phyloP scores from a whole-genome alignment of 352 stramenopile genomes.

The Globisporangium abappressorium region DNA sequence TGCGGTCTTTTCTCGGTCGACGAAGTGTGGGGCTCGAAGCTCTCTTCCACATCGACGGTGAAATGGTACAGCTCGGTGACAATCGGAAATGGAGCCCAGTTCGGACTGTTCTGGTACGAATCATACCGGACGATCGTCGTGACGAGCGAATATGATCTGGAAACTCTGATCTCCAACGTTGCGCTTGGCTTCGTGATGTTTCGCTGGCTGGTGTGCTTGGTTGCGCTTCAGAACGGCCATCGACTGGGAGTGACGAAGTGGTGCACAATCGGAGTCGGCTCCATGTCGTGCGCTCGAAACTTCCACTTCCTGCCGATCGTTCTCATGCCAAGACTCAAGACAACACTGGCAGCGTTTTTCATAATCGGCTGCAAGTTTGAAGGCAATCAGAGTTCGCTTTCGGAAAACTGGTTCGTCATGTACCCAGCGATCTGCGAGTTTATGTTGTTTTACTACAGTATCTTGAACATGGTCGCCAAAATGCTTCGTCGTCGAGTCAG shows the following conservation, averaged over 20 bases:
- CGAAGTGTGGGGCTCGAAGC: slow-evolving; percentile 14
- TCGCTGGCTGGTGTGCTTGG: slow-evolving; percentile 30
- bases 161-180: slow-evolving; percentile 31
- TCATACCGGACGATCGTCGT: slow-evolving; percentile 10
- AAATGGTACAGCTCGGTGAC: slow-evolving; percentile 18
- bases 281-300: slow-evolving; percentile 18
- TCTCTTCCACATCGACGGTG: slow-evolving; percentile 8
- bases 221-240: slow-evolving; percentile 18
- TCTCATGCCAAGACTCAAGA: slow-evolving; percentile 19
- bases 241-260: slow-evolving; percentile 7
- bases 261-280: slow-evolving; percentile 18
- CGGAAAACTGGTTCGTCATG: slow-evolving; percentile 26
- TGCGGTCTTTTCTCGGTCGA: slow-evolving; percentile 5
- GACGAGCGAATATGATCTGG: slow-evolving; percentile 26
- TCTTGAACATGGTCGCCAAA: slow-evolving; percentile 24
- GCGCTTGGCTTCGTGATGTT: slow-evolving; percentile 25
- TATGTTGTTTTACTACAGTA: slow-evolving; percentile 25
- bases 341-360: slow-evolving; percentile 18
- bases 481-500: slow-evolving; percentile 19
- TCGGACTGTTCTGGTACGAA: slow-evolving; percentile 21
- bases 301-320: slow-evolving; percentile 25
- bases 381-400: slow-evolving; percentile 16
- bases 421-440: slow-evolving; percentile 25
- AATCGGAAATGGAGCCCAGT: slow-evolving; percentile 21
- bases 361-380: slow-evolving; percentile 19